phyloP scores from a whole-genome alignment of 805 yeast genomes.

The Cyberlindnera xylosilytica region DNA sequence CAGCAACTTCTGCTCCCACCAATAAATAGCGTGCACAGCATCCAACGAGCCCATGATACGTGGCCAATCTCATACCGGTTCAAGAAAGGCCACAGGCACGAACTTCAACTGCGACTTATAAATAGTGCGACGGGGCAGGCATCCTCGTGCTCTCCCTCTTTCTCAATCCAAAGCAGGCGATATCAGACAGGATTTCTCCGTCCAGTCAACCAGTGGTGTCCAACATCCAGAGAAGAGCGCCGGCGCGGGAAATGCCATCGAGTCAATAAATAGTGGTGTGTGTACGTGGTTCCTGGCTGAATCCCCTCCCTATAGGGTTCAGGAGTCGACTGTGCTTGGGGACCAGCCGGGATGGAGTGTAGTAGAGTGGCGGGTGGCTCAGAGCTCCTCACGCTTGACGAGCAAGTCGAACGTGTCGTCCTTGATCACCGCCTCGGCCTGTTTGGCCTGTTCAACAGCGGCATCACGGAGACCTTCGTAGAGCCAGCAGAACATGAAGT shows the following conservation, averaged over 20 bases:
- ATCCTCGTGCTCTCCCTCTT: too few species aligned
- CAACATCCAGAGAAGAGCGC: too few species aligned
- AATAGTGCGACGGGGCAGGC: background rate
- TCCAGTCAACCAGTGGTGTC: constrained; percentile 3
- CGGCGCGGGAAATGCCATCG: background rate
- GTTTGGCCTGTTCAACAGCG: constrained; percentile 10
- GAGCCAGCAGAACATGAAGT: constrained; percentile 17
- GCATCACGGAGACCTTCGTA: constrained; percentile 15
- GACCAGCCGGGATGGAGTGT: constrained; percentile 1
- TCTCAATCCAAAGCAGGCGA: too few species aligned
- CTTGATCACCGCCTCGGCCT: constrained; percentile 8
- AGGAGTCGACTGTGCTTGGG: constrained; percentile 6
- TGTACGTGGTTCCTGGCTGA: constrained; percentile 16
- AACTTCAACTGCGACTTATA: background rate
- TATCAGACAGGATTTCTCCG: background rate
- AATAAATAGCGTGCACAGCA: constrained; percentile 2
- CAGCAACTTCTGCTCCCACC: background rate
- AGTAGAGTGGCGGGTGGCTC: background rate
- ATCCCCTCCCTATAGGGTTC: constrained; percentile 13
- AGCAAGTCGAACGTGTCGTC: constrained; percentile 15
- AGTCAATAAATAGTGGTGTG: constrained; percentile 13
- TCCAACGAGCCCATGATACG: background rate
- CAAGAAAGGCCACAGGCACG: background rate
- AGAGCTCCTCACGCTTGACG: constrained; percentile 10
- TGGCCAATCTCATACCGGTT: background rate